A percentile compares a stretch with the other conserved stretches of the same genome.
Conservation (phyloP, 1,139 yeast species). For the Lodderomyces margitis region DNA sequence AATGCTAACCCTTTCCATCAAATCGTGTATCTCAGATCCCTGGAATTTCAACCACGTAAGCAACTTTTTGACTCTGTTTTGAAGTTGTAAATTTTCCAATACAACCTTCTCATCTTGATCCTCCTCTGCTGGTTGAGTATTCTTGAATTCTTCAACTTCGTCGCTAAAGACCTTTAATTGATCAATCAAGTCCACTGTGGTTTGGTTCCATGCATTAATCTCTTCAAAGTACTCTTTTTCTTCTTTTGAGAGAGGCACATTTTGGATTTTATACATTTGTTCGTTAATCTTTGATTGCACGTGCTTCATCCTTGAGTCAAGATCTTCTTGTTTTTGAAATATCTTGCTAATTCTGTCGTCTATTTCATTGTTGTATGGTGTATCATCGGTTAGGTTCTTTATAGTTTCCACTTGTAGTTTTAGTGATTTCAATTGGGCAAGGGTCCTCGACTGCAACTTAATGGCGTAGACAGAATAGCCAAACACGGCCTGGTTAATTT, state of each 20-base stretch:
- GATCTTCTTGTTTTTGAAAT: conserved; percentile 21
- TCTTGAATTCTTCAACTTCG: conserved; percentile 1
- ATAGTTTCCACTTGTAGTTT: conserved; percentile 23
- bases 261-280: conserved; percentile 18
- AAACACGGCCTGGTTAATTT: conserved; percentile 19
- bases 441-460: conserved; percentile 24
- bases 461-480: conserved; percentile 21
- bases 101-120: conserved; percentile 4
- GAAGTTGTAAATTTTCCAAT: conserved; percentile 20
- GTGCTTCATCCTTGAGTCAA: conserved; percentile 21
- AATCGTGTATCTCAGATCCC: conserved; percentile 9
- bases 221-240: conserved; percentile 41
- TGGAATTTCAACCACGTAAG: conserved; percentile 22
- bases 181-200: conserved; percentile 1
- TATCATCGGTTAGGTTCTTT: conserved; percentile 12
- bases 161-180: neutral
- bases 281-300: conserved; percentile 26
- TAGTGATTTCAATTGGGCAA: conserved; percentile 23
- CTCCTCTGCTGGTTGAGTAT: neutral
- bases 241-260: conserved; percentile 34
- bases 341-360: conserved; percentile 17
- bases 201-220: conserved; percentile 21
- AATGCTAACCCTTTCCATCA: conserved; percentile 5
- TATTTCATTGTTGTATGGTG: conserved; percentile 16
- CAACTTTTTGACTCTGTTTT: conserved; percentile 19